Conservation (phyloP, 2,329 filamentous ascomycete genomes). For the Aspergillus persii region DNA sequence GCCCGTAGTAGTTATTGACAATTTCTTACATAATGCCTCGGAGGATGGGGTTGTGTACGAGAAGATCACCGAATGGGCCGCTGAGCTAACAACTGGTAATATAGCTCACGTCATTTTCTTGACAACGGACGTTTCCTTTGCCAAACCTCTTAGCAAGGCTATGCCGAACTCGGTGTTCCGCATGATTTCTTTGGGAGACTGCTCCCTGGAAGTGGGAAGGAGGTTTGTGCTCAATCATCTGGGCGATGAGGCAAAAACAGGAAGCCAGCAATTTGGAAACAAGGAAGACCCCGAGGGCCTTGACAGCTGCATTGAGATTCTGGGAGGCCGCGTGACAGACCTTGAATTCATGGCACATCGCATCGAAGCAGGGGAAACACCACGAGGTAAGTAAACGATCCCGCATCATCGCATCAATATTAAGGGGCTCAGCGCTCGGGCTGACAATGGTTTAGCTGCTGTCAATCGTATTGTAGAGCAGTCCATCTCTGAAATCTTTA, state of each 20-base stretch:
- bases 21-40: conserved; percentile 79
- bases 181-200: conserved; percentile 80
- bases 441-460: conserved; percentile 54
- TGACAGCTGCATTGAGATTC: conserved; percentile 73
- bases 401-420: too few species aligned
- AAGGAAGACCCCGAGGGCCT: conserved; percentile 65
- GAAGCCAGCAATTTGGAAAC: conserved; percentile 34
- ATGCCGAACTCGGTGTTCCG: conserved; percentile 90
- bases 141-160: conserved; percentile 81
- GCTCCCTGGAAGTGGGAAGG: conserved; percentile 81
- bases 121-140: conserved; percentile 83
- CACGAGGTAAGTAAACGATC: conserved; percentile 51
- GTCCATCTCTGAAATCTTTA: conserved; percentile 83
- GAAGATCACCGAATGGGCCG: conserved; percentile 86
- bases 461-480: conserved; percentile 87
- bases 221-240: conserved; percentile 85
- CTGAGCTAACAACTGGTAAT: conserved; percentile 78
- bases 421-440: background rate
- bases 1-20: conserved; percentile 85
- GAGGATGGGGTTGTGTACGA: conserved; percentile 67
- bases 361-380: conserved; percentile 81
- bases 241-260: conserved; percentile 44
- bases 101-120: conserved; percentile 93
- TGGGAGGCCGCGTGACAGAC: conserved; percentile 92
- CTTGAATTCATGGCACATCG: conserved; percentile 90